Evolutionary conservation across 345 rosid genomes (phyloP).

Genomic region (Draba incana): DNA sequence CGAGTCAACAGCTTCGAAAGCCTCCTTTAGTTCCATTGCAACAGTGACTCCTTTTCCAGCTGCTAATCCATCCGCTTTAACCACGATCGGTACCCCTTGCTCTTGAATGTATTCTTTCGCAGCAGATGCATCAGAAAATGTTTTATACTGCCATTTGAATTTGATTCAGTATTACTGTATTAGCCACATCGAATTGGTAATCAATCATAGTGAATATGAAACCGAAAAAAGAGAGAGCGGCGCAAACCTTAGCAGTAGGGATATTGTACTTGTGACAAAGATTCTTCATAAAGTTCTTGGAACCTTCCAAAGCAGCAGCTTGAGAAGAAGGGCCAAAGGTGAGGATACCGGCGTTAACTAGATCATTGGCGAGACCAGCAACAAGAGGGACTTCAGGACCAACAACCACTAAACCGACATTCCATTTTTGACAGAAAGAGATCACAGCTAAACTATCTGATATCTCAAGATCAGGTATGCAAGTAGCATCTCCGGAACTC

Average conservation of each 20-base stretch:
- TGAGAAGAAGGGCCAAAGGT: conserved; percentile 92
- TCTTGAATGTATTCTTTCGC: conserved; percentile 75
- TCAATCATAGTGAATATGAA: background rate
- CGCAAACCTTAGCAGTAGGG: conserved; percentile 90
- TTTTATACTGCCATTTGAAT: conserved; percentile 60
- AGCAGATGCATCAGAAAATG: conserved; percentile 65
- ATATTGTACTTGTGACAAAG: conserved; percentile 83
- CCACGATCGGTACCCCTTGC: conserved; percentile 81
- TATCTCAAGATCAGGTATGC: conserved; percentile 70
- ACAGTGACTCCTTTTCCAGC: conserved; percentile 95
- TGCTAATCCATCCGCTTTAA: conserved; percentile 96
- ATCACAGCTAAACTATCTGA: conserved; percentile 68
- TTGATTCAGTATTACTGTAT: background rate
- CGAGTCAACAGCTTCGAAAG: conserved; percentile 82
- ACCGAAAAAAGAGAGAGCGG: background rate
- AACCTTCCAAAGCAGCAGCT: conserved; percentile 98
- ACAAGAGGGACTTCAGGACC: conserved; percentile 98
- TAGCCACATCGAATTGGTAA: background rate
- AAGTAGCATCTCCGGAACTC: conserved; percentile 76
- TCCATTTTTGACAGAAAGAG: conserved; percentile 63
- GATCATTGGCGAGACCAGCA: conserved; percentile 81
- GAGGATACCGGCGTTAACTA: conserved; percentile 68
- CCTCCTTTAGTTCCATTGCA: conserved; percentile 81
- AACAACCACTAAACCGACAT: conserved; percentile 79
- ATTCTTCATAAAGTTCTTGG: conserved; percentile 91